Evolutionary conservation across 345 rosid genomes (phyloP).

Genomic region (Theobroma cacao): DNA sequence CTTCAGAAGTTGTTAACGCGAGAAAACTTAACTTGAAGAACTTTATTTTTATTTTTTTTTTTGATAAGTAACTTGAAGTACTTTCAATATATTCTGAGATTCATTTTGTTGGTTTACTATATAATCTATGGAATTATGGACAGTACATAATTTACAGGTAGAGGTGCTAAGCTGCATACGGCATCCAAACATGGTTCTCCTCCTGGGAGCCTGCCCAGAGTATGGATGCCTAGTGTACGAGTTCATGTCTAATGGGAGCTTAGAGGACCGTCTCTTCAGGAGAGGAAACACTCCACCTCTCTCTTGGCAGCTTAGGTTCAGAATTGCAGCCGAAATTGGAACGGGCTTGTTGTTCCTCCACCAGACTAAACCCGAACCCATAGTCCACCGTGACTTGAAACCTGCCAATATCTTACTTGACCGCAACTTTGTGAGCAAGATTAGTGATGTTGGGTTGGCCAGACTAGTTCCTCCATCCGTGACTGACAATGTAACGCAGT

Average conservation of each 20-base stretch:
- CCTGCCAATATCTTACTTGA: constrained; percentile 86
- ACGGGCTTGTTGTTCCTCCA: constrained; percentile 77
- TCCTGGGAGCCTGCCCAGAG: constrained; percentile 89
- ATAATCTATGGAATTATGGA: neutral
- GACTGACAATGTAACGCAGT: constrained; percentile 74
- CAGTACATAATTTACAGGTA: constrained; percentile 40
- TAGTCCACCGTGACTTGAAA: constrained; percentile 85
- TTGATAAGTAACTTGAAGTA: neutral
- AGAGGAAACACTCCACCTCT: constrained; percentile 59
- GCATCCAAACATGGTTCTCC: constrained; percentile 90
- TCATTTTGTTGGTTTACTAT: neutral
- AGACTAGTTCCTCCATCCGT: constrained; percentile 86
- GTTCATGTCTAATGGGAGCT: constrained; percentile 86
- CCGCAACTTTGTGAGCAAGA: constrained; percentile 84
- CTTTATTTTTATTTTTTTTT: no score
- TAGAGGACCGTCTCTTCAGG: constrained; percentile 74
- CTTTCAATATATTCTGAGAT: neutral
- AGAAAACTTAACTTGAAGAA: no score
- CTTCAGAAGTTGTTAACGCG: no score
- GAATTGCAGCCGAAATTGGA: constrained; percentile 80
- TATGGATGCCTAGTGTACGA: constrained; percentile 91
- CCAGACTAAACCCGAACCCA: constrained; percentile 89
- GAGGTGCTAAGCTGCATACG: constrained; percentile 86
- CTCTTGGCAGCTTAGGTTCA: constrained; percentile 82
- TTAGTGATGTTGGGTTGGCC: constrained; percentile 86